Percentiles rank a stretch among this genome's conserved stretches.
Evolutionary conservation across 805 yeast species (phyloP).

Genomic region (Kodamaea lidongshanica): DNA sequence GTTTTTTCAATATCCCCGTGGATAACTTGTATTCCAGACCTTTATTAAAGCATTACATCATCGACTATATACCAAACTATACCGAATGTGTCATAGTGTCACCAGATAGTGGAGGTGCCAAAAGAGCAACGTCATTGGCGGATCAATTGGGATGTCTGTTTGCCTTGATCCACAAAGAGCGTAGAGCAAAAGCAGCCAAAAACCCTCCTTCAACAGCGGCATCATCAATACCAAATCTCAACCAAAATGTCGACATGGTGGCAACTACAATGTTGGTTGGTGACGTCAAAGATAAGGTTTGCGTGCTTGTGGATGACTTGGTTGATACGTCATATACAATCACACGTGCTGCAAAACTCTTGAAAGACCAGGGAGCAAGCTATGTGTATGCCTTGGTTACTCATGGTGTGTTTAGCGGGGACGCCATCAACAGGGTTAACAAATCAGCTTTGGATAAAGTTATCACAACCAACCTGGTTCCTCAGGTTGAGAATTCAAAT

Average conservation of each 20-base stretch:
- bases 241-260: conserved; percentile 27
- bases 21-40: conserved; percentile 91
- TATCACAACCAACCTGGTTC: conserved; percentile 86
- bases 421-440: conserved; percentile 68
- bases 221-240: conserved; percentile 10
- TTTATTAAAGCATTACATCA: conserved; percentile 76
- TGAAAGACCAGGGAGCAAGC: conserved; percentile 89
- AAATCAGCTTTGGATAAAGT: conserved; percentile 72
- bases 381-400: conserved; percentile 84
- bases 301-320: conserved; percentile 89
- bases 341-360: conserved; percentile 82
- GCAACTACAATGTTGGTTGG: conserved; percentile 96
- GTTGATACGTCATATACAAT: conserved; percentile 92
- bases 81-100: conserved; percentile 86
- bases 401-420: conserved; percentile 91
- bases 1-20: conserved; percentile 93
- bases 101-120: conserved; percentile 99
- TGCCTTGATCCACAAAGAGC: conserved; percentile 93
- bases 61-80: conserved; percentile 69
- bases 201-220: conserved; percentile 25
- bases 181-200: conserved; percentile 47
- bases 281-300: conserved; percentile 77
- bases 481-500: conserved; percentile 60
- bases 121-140: conserved; percentile 90
- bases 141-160: conserved; percentile 83